phyloP scores from a whole-genome alignment of 208 protist species.

The Blechomonas ayalai region DNA sequence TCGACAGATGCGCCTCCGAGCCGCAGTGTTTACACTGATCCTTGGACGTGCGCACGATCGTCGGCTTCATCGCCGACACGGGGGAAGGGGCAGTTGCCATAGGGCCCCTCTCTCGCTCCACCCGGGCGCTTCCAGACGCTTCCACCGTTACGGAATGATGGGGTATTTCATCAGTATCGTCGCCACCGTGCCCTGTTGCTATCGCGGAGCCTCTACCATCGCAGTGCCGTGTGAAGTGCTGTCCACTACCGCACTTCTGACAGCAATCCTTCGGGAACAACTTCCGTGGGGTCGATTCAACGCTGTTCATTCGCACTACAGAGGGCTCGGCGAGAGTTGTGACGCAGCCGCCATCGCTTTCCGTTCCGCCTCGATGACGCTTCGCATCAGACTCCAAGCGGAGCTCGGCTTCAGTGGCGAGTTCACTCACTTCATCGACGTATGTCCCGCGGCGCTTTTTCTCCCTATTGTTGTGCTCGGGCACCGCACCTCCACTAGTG shows the following conservation, averaged over 20 bases:
- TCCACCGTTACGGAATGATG: background rate
- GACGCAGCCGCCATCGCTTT: conserved; percentile 1
- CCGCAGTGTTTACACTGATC: conserved; percentile 78
- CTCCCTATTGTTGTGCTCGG: conserved; percentile 16
- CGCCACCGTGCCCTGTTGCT: background rate
- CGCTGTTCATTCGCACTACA: too few relatives aligned
- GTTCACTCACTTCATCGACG: too few relatives aligned
- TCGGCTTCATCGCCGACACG: background rate
- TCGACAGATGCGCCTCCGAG: conserved; percentile 55
- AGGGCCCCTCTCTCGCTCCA: too few relatives aligned
- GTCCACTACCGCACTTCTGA: conserved; percentile 26
- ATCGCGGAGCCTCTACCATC: conserved; percentile 8
- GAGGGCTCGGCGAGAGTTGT: too few relatives aligned
- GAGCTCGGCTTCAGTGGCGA: too few relatives aligned
- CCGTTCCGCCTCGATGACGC: background rate
- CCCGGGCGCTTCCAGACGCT: too few relatives aligned
- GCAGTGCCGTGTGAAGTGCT: conserved; percentile 37
- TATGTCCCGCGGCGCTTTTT: too few relatives aligned
- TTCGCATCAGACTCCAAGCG: too few relatives aligned
- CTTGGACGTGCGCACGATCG: conserved; percentile 39
- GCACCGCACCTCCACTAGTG: conserved; percentile 39
- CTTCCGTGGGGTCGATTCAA: too few relatives aligned
- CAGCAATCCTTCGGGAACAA: conserved; percentile 25
- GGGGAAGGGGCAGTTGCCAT: background rate
- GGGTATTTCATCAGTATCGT: background rate